phyloP scores from a whole-genome alignment of 495 filamentous ascomycete species.

The Neurospora pannonica region DNA sequence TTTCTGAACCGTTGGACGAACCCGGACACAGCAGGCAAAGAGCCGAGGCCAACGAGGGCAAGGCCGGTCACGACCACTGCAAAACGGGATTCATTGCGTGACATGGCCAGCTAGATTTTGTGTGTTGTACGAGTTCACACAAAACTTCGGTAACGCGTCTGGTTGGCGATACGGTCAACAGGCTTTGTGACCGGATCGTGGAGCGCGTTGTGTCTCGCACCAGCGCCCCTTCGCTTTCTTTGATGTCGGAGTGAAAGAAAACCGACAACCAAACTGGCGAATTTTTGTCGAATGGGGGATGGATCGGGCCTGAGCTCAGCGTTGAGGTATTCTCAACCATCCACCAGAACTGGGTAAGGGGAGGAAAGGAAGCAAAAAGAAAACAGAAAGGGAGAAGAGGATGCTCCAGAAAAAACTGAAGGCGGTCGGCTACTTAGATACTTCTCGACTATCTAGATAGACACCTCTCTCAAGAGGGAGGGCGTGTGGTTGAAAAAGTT shows the following conservation, averaged over 20 bases:
- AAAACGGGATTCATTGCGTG: conserved; percentile 21
- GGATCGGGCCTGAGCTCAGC: neutral
- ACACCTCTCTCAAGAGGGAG: neutral
- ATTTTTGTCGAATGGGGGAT: neutral
- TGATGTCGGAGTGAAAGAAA: neutral
- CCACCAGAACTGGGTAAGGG: neutral
- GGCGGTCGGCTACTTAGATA: neutral
- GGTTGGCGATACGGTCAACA: neutral
- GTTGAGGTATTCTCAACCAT: neutral
- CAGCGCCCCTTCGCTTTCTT: neutral
- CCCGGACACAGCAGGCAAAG: conserved; percentile 26
- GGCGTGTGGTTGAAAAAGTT: neutral
- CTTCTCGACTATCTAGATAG: neutral
- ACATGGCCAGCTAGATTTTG: conserved; percentile 10
- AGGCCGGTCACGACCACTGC: conserved; percentile 25
- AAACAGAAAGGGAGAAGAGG: neutral
- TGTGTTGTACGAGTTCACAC: neutral
- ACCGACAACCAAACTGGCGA: neutral
- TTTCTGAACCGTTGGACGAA: conserved; percentile 18
- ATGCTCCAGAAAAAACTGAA: neutral
- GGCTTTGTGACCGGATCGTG: neutral
- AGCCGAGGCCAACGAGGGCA: conserved; percentile 24
- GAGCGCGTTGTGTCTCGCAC: neutral
- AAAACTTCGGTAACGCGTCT: neutral
- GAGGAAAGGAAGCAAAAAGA: neutral